A percentile compares a stretch with the other conserved stretches of the same genome.
Evolutionary conservation across 371 early-diverging fungal genomes (phyloP).

Genomic region (Rhizopus microsporus): DNA sequence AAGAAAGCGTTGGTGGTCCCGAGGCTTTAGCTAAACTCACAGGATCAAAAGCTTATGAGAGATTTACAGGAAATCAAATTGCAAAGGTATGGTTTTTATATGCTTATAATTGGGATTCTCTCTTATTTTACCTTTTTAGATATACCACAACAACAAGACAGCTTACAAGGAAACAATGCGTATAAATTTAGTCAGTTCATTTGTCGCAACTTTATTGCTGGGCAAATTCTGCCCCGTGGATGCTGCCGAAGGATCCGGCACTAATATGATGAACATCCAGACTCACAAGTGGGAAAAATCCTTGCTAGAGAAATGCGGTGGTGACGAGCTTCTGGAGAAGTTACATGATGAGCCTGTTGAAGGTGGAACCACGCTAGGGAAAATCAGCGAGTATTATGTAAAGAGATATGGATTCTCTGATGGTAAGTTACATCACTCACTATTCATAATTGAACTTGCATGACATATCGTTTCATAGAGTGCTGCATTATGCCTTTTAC

Average conservation of each 20-base stretch:
- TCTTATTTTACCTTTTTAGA: conserved; percentile 18
- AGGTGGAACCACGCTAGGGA: conserved; percentile 42
- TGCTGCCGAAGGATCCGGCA: conserved; percentile 79
- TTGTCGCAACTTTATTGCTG: conserved; percentile 66
- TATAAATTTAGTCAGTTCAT: conserved; percentile 76
- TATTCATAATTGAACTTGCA: neutral
- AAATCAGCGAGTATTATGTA: conserved; percentile 48
- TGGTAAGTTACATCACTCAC: conserved; percentile 35
- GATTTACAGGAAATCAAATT: conserved; percentile 81
- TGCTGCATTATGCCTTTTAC: conserved; percentile 72
- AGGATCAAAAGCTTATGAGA: conserved; percentile 78
- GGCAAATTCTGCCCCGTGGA: conserved; percentile 70
- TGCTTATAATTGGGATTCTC: neutral
- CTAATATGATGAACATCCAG: conserved; percentile 76
- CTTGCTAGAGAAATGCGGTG: conserved; percentile 51
- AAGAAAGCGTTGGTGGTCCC: conserved; percentile 61
- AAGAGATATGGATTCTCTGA: conserved; percentile 56
- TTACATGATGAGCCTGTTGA: conserved; percentile 46
- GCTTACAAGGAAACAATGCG: conserved; percentile 50
- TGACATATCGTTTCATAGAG: conserved; percentile 30
- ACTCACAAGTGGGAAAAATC: conserved; percentile 56
- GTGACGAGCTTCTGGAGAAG: conserved; percentile 32
- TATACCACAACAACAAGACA: conserved; percentile 31
- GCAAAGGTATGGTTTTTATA: conserved; percentile 50
- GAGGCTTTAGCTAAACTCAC: conserved; percentile 65